A percentile compares a stretch with the other conserved stretches of the same genome.
phyloP scores from a whole-genome alignment of 106 monocot genomes.

The Iris macrosiphon region DNA sequence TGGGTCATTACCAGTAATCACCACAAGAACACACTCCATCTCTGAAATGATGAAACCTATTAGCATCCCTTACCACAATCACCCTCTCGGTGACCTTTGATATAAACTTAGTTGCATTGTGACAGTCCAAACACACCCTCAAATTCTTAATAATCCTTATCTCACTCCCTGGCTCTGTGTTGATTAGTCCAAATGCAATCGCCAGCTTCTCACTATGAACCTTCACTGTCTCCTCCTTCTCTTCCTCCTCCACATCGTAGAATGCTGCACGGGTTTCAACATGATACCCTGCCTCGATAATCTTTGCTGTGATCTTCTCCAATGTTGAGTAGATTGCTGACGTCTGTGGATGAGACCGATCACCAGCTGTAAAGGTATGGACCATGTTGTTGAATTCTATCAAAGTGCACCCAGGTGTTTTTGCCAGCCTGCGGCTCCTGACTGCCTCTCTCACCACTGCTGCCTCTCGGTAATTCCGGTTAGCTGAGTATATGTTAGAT shows the following conservation, averaged over 20 bases:
- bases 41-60: conserved; percentile 74
- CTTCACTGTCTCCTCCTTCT: conserved; percentile 49
- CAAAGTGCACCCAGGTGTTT: conserved; percentile 57
- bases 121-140: conserved; percentile 72
- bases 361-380: conserved; percentile 49
- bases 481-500: conserved; percentile 69
- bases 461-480: conserved; percentile 41
- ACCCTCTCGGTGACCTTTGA: conserved; percentile 38
- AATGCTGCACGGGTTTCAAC: conserved; percentile 29
- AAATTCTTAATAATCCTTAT: conserved; percentile 63
- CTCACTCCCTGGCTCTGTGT: conserved; percentile 35
- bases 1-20: conserved; percentile 62
- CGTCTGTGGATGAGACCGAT: conserved; percentile 28
- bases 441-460: conserved; percentile 53
- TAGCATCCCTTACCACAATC: conserved; percentile 72
- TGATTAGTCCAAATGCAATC: conserved; percentile 50
- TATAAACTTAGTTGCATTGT: conserved; percentile 44
- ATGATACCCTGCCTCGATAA: conserved; percentile 48
- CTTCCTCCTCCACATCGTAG: conserved; percentile 64
- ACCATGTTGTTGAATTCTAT: conserved; percentile 32
- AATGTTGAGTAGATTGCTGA: conserved; percentile 33
- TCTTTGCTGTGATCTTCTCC: conserved; percentile 32
- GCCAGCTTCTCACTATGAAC: conserved; percentile 71
- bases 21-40: conserved; percentile 73
- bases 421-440: conserved; percentile 17